These are phyloP conservation scores for Picea sitchensis DNA, from an alignment of 75 land plant species.

Conservation along the genomic window DNA sequence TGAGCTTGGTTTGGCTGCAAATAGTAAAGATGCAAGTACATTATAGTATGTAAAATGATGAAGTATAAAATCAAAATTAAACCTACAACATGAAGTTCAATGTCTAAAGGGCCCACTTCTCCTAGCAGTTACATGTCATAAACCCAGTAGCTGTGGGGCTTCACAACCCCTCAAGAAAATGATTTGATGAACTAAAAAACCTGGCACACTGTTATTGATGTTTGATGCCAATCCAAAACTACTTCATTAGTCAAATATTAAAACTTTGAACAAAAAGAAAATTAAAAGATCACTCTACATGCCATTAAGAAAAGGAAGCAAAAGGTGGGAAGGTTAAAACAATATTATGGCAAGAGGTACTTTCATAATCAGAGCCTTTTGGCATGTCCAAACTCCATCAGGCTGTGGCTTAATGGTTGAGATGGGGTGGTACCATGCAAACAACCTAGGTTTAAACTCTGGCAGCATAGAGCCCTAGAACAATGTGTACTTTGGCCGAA, in stretches of 20 bases:
- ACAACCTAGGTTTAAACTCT: no score
- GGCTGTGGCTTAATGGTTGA: neutral
- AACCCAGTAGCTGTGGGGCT: neutral
- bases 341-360: no score
- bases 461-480: no score
- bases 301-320: no score
- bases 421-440: no score
- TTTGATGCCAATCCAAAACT: neutral
- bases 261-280: no score
- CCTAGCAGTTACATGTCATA: neutral
- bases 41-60: neutral
- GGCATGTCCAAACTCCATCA: neutral
- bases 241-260: no score
- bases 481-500: no score
- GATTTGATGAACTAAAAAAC: neutral
- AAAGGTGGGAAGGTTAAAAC: no score
- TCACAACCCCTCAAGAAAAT: neutral
- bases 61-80: neutral
- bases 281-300: no score
- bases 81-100: neutral
- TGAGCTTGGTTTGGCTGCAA: conserved; percentile 51
- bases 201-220: neutral
- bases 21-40: neutral
- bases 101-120: neutral
- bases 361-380: neutral